Base-by-base conservation (phyloP, 192 early-diverging fungal genomes). In the Geosiphon pyriformis region DNA sequence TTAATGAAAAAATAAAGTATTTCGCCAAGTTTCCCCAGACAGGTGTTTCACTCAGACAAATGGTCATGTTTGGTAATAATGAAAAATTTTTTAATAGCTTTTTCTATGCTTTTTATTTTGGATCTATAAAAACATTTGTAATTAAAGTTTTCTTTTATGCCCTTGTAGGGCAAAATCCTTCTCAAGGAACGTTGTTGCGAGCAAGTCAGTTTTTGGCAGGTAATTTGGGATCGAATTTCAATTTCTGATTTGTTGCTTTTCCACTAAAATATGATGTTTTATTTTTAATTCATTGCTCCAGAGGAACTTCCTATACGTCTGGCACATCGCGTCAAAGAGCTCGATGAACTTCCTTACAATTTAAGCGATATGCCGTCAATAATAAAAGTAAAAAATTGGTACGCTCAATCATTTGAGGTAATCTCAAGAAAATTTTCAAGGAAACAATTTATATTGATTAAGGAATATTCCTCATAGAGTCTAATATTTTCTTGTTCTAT, bases 291-390 rank as follows among this genome's bases (percentile, higher is more conserved):
- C 20, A 17, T 54, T 6, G 48, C 15, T 27, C 18, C 35, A 65
- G 90, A 92, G 79, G 95, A 98, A 74, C 80, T 98, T 37, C 95
- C 94, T 11, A 90, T 98, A 65, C 88, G 95, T 11, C 73, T 98
- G 10, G 93, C 95, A 0, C 92, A 95, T 69, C 83, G 95, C 22
- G 93, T 95, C 42, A 94, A 96, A 23, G 95, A 98, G 77, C 83
- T 98, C 27, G 95, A 98, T 53, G 84, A 88, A 62, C 74, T 96
- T 22, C 95, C 95, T 0, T 84, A 93, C 61, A 82, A 84, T 33
- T 82, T 98, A 33, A 86, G 83, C 61, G 81, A 93, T 46, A 98
- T 96, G 95, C 89, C 88, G 10, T 92, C 90, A 26, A 90, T 98
- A 57, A 71, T 85, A 37, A 82, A 85, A n/a, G 95, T 98, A 31